Base-by-base conservation (phyloP, 2,329 filamentous ascomycete species). In the Coleophoma crateriformis region DNA sequence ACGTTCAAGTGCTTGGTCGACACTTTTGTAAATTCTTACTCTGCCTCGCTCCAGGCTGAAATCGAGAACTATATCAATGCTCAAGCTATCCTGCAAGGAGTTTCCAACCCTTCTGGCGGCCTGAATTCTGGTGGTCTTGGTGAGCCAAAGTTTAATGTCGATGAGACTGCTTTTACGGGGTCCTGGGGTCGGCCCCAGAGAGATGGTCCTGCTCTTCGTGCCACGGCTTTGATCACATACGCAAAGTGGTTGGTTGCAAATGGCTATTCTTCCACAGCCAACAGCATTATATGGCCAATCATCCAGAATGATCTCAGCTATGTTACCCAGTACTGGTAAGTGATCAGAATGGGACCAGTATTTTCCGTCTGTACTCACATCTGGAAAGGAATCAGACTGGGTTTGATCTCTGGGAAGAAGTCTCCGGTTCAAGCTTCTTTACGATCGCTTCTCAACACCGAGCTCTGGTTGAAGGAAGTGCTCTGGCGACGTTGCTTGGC, bases 321-420 rank as follows among this genome's bases (percentile, higher is more conserved):
- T 55, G 82, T 89, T 7, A 77, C 82, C 1, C 80, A 88, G 61
- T 88, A 88, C 69, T 88, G 85, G 81, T 64, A 54, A 51, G 57
- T 50, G 2, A n/a, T 15, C 19, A 4, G 3, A 27, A 12, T 13
- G 20, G 17, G n/a, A 14, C 42, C 8, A n/a, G 15, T 5, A 20
- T 37, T 12, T 8, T 35, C 35, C 22, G 44, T 13, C 19, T 27
- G 34, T 8, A 47, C 32, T 47, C 50, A 33, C 51, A 40, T 34
- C 8, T 12, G 6, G 34, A 44, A 17, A 64, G 63, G 63, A 80
- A 77, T 52, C 67, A 75, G 50, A 75, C 74, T 6, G 76, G 75
- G 0, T 94, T 82, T 60, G 89, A 95, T 64, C 75, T 95, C 3
- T 94, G 89, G 89, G 89, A 94, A 64, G 89, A 94, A 65, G 80